Conservation (phyloP, 352 stramenopile genomes). For the Sclerospora graminicola region DNA sequence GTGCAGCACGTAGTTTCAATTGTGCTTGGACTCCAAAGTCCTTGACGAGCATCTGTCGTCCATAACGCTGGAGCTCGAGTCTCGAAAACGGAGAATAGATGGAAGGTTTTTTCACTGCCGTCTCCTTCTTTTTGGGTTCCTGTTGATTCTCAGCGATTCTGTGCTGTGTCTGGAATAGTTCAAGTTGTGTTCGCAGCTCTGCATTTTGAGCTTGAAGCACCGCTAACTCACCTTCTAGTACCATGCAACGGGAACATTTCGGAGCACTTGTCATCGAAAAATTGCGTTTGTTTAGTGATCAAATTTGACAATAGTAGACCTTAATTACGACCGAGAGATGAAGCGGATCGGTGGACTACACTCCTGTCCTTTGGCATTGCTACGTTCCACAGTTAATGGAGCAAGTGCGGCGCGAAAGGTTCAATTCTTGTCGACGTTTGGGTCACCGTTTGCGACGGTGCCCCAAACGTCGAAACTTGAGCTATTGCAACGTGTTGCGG, state of each 20-base stretch:
- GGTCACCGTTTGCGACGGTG: conserved; percentile 1
- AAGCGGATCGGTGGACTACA: conserved; percentile 1
- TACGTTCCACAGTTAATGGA: conserved; percentile 1
- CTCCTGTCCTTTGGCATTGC: conserved; percentile 2
- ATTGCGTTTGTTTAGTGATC: conserved; percentile 1
- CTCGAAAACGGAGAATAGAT: conserved; percentile 35
- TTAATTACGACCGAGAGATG: conserved; percentile 1
- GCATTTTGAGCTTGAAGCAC: conserved; percentile 20
- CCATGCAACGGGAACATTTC: conserved; percentile 20
- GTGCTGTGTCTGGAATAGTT: neutral
- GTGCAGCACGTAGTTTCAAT: conserved; percentile 55
- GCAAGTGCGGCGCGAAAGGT: neutral
- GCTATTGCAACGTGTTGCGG: conserved; percentile 47
- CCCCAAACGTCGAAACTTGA: conserved; percentile 27
- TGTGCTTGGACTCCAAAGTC: conserved; percentile 89
- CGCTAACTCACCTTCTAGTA: conserved; percentile 14
- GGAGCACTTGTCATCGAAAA: neutral
- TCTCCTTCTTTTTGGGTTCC: neutral
- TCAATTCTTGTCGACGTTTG: conserved; percentile 13
- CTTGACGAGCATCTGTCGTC: conserved; percentile 90
- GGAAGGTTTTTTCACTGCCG: conserved; percentile 5
- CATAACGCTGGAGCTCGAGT: conserved; percentile 81
- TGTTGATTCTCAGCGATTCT: neutral
- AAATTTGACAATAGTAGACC: conserved; percentile 7
- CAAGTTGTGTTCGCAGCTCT: conserved; percentile 13